Evolutionary conservation across 768 basidiomycete species (phyloP).

Genomic region (Ramaria sp.): DNA sequence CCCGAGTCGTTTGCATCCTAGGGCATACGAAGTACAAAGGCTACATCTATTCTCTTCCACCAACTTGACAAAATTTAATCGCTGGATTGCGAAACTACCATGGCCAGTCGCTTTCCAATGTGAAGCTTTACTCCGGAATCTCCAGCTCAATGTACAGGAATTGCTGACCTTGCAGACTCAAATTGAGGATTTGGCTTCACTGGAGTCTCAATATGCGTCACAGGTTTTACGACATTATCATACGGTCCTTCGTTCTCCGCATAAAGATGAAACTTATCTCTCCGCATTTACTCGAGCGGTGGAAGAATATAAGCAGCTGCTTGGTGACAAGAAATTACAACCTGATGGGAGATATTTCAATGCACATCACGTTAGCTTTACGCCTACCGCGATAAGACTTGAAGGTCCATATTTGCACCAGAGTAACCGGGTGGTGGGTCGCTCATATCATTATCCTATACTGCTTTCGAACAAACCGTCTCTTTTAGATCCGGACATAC

Average conservation of each 20-base stretch:
- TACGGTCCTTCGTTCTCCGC: slow-evolving; percentile 34
- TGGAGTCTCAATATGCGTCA: slow-evolving; percentile 25
- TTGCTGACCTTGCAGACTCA: slow-evolving; percentile 33
- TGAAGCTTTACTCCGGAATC: slow-evolving; percentile 55
- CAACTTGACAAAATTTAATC: slow-evolving; percentile 34
- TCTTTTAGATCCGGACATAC: slow-evolving; percentile 44
- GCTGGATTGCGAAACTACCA: slow-evolving; percentile 33
- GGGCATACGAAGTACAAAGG: slow-evolving; percentile 36
- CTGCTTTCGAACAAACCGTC: neutral
- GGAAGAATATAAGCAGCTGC: slow-evolving; percentile 11
- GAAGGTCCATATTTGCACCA: slow-evolving; percentile 71
- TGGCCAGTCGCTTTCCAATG: slow-evolving; percentile 73
- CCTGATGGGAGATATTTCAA: slow-evolving; percentile 34
- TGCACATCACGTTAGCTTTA: slow-evolving; percentile 69
- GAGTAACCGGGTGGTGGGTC: slow-evolving; percentile 53
- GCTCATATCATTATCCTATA: neutral
- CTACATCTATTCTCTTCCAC: slow-evolving; percentile 40
- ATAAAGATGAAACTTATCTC: slow-evolving; percentile 28
- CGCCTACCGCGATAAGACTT: slow-evolving; percentile 60
- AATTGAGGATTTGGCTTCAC: slow-evolving; percentile 29
- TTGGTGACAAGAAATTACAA: slow-evolving; percentile 10
- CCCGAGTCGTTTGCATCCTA: slow-evolving; percentile 21
- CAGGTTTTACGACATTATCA: slow-evolving; percentile 46
- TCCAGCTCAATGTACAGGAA: slow-evolving; percentile 49
- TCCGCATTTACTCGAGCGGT: slow-evolving; percentile 35